These are phyloP conservation scores for Brassica napus DNA, from an alignment of 345 rosid genomes.

Conservation along the genomic window DNA sequence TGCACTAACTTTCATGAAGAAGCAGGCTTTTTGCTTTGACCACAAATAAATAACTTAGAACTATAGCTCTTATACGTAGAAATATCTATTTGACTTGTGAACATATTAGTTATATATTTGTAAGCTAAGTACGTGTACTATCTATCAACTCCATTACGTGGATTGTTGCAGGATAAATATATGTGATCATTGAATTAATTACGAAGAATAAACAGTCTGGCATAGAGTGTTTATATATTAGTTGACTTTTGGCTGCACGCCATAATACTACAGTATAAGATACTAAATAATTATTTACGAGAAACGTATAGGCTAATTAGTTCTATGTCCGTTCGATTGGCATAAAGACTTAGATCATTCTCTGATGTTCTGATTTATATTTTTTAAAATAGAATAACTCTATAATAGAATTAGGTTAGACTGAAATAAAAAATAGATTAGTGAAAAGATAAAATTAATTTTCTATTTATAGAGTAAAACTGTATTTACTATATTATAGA, in stretches of 20 bases:
- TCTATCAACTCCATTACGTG: constrained; percentile 28
- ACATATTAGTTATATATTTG: background rate
- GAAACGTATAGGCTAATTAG: background rate
- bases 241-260: constrained; percentile 35
- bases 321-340: constrained; percentile 1
- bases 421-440: too few relatives aligned
- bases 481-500: too few relatives aligned
- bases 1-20: constrained; percentile 22
- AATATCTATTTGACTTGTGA: constrained; percentile 29
- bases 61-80: constrained; percentile 4
- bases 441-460: too few relatives aligned
- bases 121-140: constrained; percentile 34
- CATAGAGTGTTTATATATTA: constrained; percentile 26
- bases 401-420: too few relatives aligned
- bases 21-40: constrained; percentile 18
- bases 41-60: constrained; percentile 16
- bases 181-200: constrained; percentile 20
- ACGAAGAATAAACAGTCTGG: constrained; percentile 31
- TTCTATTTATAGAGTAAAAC: too few relatives aligned
- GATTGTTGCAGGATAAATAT: constrained; percentile 22
- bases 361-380: too few relatives aligned
- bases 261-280: background rate
- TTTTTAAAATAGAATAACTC: too few relatives aligned
- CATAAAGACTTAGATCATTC: background rate
- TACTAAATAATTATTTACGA: background rate